Base-by-base conservation (phyloP, 2,329 filamentous ascomycete species). In the Dryadomyces sulphureus region DNA sequence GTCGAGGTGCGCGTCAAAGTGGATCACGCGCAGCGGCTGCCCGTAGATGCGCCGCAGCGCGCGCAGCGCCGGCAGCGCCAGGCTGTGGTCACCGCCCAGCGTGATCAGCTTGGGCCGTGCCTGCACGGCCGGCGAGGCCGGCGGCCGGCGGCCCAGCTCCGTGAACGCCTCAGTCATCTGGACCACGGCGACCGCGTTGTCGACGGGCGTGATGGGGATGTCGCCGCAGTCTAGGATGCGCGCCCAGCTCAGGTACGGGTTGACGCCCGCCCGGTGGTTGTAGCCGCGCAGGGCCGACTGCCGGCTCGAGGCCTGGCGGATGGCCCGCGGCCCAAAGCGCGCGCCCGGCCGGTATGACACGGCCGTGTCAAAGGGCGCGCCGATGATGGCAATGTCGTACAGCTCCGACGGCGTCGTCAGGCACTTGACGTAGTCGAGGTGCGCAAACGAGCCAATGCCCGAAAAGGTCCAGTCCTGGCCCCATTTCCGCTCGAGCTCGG, bases 221-320 rank as follows among this genome's bases (percentile, higher is more conserved):
- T 94, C 89, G 41, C 89, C 89, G 61, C 89, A 95, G 67, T 95
- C 89, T 43, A 90, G 68, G 49, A 94, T 77, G 35, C 67, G 77
- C 1, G 84, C 83, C 82, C 84, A 90, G 46, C 74, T 81, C 36
- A 69, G 67, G 65, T 92, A 94, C 0, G 89, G 87, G 62, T 94
- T 95, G 53, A 94, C 73, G 35, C 72, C 73, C 2, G 86, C 87
- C 20, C 87, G 79, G 2, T 83, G 76, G 63, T 94, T 94, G 72
- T 84, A 88, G 57, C 82, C 83, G 38, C 86, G 77, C 60, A 83
- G 85, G 3, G 79, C 73, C 14, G 82, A 86, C 64, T 94, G 88
- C 19, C 88, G 79, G 7, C 81, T 73, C 27, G 85, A 90, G 36
- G 86, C 88, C 35, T 84, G 80, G 47, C 89, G 81, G 57, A 95